phyloP scores from a whole-genome alignment of 2,329 filamentous ascomycete species.

The Cladorrhinum sp. region DNA sequence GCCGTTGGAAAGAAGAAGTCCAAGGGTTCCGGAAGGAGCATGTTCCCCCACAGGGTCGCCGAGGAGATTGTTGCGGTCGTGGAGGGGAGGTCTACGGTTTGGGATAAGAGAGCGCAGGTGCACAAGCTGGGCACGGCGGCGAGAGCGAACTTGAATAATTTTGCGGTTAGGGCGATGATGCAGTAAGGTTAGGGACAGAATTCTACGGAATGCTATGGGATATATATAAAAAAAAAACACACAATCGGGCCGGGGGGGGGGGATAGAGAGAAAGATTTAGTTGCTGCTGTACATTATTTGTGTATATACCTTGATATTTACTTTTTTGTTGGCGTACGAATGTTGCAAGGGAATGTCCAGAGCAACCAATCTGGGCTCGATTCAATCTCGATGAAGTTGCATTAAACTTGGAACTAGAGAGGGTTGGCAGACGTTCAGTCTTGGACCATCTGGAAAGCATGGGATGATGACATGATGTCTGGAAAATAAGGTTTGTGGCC shows the following conservation, averaged over 20 bases:
- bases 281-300: background rate
- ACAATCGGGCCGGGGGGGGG: no score
- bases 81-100: slow-evolving; percentile 78
- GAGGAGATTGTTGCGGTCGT: slow-evolving; percentile 85
- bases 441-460: background rate
- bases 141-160: slow-evolving; percentile 65
- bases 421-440: background rate
- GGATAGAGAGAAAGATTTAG: background rate
- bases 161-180: slow-evolving; percentile 33
- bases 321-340: background rate
- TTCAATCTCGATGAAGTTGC: background rate
- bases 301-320: background rate
- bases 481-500: background rate
- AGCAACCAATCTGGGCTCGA: background rate
- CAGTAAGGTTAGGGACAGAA: background rate
- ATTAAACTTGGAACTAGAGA: background rate
- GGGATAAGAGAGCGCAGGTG: slow-evolving; percentile 74
- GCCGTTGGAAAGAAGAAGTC: slow-evolving; percentile 75
- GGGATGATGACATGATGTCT: background rate
- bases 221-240: no score
- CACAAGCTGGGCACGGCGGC: slow-evolving; percentile 80
- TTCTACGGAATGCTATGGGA: no score
- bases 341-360: background rate
- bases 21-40: slow-evolving; percentile 65
- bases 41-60: slow-evolving; percentile 74